phyloP scores from a whole-genome alignment of 228 moss, liverwort and hornwort genomes.

The Sphagnum magellanicum region DNA sequence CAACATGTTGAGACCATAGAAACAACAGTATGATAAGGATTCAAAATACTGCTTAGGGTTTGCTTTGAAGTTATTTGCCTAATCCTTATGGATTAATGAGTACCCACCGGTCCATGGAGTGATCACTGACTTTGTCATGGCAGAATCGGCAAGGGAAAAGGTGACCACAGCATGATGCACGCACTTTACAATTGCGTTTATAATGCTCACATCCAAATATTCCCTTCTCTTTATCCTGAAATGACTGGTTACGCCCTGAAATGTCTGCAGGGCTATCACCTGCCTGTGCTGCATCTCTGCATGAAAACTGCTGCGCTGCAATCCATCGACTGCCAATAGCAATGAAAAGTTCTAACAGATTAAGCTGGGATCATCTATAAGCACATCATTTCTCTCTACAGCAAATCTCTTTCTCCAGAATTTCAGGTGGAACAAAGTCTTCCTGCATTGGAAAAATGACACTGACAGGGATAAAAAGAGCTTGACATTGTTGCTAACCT shows the following conservation, averaged over 20 bases:
- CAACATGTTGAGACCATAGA: no score
- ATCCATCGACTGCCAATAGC: constrained; percentile 82
- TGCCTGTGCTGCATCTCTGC: constrained; percentile 16
- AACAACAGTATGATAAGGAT: no score
- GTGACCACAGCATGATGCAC: constrained; percentile 87
- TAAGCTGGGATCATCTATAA: no score
- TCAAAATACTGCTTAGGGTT: no score
- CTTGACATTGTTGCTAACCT: constrained; percentile 29
- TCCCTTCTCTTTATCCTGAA: constrained; percentile 55
- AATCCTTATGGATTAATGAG: no score
- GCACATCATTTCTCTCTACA: no score
- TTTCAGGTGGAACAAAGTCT: no score
- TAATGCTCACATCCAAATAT: constrained; percentile 94
- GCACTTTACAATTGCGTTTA: constrained; percentile 88
- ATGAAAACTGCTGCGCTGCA: constrained; percentile 73
- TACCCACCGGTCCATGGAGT: constrained; percentile 87
- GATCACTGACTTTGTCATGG: constrained; percentile 99
- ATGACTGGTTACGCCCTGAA: constrained; percentile 69
- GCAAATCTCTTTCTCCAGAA: no score
- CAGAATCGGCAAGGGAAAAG: constrained; percentile 91
- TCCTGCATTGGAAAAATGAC: no score
- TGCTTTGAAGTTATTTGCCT: no score
- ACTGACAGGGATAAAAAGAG: no score
- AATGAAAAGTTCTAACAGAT: no score
- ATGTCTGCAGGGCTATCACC: constrained; percentile 52